Evolutionary conservation across 2,329 filamentous ascomycete species (phyloP).

Genomic region (Nannizziopsis arthrosporioides): DNA sequence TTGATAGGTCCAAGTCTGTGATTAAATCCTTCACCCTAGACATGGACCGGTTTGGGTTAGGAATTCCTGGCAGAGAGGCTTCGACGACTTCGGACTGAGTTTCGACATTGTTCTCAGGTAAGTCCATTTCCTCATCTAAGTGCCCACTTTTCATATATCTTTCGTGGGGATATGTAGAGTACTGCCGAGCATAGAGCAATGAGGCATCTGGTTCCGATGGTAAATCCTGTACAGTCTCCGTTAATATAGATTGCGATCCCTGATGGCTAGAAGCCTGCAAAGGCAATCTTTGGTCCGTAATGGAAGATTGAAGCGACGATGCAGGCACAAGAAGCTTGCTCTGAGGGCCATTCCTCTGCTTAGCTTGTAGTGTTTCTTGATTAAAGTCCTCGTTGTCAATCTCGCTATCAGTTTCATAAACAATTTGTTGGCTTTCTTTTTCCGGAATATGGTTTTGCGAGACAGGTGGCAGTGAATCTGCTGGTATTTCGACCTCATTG

Average conservation of each 20-base stretch:
- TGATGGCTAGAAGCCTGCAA: too few species aligned
- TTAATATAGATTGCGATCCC: neutral
- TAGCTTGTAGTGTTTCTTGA: constrained; percentile 14
- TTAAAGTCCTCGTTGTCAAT: constrained; percentile 24
- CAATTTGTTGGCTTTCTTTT: constrained; percentile 16
- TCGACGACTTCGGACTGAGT: constrained; percentile 5
- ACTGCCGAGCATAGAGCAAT: constrained; percentile 8
- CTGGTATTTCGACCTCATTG: neutral
- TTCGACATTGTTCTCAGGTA: neutral
- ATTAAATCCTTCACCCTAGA: constrained; percentile 16
- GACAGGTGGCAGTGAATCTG: neutral
- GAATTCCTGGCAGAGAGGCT: constrained; percentile 1
- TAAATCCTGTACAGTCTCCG: neutral
- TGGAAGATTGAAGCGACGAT: neutral
- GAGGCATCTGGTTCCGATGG: constrained; percentile 6
- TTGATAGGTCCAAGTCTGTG: constrained; percentile 16
- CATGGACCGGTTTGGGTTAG: neutral
- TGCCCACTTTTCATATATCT: neutral
- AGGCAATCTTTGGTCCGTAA: too few species aligned
- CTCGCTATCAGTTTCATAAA: constrained; percentile 36
- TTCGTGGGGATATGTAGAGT: constrained; percentile 9
- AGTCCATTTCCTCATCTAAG: neutral
- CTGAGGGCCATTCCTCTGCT: neutral
- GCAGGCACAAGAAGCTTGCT: neutral
- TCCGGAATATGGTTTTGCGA: neutral